Conservation (phyloP, 257 asterid genomes). For the Solanum megistacrolobum region DNA sequence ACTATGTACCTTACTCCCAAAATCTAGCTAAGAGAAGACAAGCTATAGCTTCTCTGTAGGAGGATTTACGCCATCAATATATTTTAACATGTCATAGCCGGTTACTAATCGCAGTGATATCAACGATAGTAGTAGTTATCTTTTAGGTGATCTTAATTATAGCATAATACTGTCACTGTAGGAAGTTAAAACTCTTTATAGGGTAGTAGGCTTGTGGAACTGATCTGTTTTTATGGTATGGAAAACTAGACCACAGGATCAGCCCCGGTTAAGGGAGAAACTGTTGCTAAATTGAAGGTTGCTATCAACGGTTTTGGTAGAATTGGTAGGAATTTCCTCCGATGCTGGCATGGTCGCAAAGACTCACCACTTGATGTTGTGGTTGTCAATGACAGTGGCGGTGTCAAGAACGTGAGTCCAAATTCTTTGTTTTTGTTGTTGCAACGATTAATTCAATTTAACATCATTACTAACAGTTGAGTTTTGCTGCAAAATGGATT, state of each 20-base stretch:
- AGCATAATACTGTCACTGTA: neutral
- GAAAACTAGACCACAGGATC: constrained; percentile 46
- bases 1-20: neutral
- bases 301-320: constrained; percentile 93
- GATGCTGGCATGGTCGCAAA: constrained; percentile 94
- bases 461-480: neutral
- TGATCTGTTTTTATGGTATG: neutral
- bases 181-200: neutral
- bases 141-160: neutral
- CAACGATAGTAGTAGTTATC: neutral
- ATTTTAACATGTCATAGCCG: neutral
- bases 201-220: neutral
- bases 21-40: neutral
- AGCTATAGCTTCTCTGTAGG: neutral
- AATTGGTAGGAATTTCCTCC: constrained; percentile 90
- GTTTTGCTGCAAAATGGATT: neutral
- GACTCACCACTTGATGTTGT: constrained; percentile 87
- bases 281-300: constrained; percentile 78
- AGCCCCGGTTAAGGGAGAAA: constrained; percentile 51
- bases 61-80: neutral
- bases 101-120: neutral
- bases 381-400: constrained; percentile 83
- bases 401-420: constrained; percentile 74
- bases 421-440: neutral
- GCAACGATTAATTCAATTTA: neutral